Evolutionary conservation across 306 rosid genomes (phyloP).

Genomic region (Castanea sativa): DNA sequence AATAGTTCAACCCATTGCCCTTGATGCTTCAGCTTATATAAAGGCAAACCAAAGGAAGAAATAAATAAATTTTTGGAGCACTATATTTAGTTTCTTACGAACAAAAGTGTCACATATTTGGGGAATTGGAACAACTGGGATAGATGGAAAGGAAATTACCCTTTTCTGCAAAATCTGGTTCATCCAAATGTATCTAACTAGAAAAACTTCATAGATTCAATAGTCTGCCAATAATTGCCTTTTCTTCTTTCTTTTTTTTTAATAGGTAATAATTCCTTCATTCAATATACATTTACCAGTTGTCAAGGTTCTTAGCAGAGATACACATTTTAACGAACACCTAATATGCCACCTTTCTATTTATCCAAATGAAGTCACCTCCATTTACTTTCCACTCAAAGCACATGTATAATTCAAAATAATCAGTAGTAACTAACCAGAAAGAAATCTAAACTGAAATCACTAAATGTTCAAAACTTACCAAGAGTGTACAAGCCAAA

Average conservation of each 20-base stretch:
- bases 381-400: background rate
- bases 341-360: background rate
- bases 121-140: background rate
- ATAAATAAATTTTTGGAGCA: background rate
- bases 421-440: background rate
- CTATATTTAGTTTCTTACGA: background rate
- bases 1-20: background rate
- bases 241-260: no score
- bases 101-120: background rate
- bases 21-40: background rate
- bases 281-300: background rate
- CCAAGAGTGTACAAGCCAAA: constrained; percentile 74
- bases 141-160: background rate
- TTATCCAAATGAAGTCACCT: background rate
- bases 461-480: constrained; percentile 31
- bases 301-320: background rate
- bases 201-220: background rate
- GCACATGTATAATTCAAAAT: background rate
- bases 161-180: background rate
- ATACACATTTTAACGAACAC: background rate
- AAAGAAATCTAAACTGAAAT: background rate
- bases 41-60: background rate
- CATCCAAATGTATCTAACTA: background rate
- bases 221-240: background rate
- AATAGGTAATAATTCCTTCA: background rate